These are phyloP conservation scores for Histomonas meleagridis DNA, from an alignment of 208 protist species.

Conservation along the genomic window DNA sequence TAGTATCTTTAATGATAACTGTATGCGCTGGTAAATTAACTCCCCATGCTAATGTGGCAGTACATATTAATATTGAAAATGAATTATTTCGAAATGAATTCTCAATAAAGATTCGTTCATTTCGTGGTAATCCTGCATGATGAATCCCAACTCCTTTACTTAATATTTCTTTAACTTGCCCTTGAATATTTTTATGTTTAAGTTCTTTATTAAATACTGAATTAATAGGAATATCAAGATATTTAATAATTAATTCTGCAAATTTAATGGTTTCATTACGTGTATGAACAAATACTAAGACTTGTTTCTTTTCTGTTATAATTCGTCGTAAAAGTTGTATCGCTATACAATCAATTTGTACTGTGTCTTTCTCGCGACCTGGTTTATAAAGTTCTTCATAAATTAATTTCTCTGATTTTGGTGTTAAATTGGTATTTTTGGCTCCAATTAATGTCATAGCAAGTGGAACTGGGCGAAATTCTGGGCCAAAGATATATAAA, in stretches of 20 bases:
- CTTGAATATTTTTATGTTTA: slow-evolving; percentile 60
- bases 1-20: slow-evolving; percentile 99
- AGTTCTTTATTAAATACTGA: slow-evolving; percentile 50
- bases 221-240: not conserved
- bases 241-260: slow-evolving; percentile 61
- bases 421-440: slow-evolving; percentile 71
- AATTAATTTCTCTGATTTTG: slow-evolving; percentile 55
- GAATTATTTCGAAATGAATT: slow-evolving; percentile 79
- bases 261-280: slow-evolving; percentile 91
- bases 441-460: slow-evolving; percentile 91
- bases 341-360: slow-evolving; percentile 84
- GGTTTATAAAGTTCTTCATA: not conserved
- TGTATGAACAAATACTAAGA: slow-evolving; percentile 97
- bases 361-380: not conserved
- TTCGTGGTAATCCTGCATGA: slow-evolving; percentile 87
- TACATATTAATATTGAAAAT: slow-evolving; percentile 85
- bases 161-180: slow-evolving; percentile 69
- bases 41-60: slow-evolving; percentile 98
- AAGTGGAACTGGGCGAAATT: slow-evolving; percentile 81
- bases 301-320: slow-evolving; percentile 59
- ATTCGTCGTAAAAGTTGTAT: slow-evolving; percentile 77
- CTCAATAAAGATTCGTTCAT: slow-evolving; percentile 85
- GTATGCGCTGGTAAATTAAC: slow-evolving; percentile 98
- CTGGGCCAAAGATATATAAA: slow-evolving; percentile 57
- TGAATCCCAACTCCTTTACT: slow-evolving; percentile 93